A percentile compares a stretch with the other conserved stretches of the same genome.
phyloP scores from a whole-genome alignment of 352 stramenopile species.

The Phytophthora palmivora region DNA sequence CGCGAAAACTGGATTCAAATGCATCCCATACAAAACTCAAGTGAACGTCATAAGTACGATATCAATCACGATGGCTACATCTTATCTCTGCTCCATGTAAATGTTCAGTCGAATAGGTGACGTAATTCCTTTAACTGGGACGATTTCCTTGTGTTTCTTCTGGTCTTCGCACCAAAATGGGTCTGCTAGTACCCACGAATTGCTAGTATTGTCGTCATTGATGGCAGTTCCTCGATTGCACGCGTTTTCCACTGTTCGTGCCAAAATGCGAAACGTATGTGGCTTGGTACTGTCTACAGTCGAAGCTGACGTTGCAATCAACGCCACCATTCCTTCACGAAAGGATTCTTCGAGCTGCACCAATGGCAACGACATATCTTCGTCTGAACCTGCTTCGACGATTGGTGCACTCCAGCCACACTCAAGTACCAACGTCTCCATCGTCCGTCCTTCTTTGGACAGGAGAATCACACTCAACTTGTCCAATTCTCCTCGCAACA shows the following conservation, averaged over 20 bases:
- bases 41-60: neutral
- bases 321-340: slow-evolving; percentile 59
- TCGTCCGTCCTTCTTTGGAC: slow-evolving; percentile 47
- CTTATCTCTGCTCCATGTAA: slow-evolving; percentile 69
- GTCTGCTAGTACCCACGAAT: slow-evolving; percentile 80
- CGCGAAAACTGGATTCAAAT: slow-evolving; percentile 39
- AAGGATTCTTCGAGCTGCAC: slow-evolving; percentile 70
- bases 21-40: slow-evolving; percentile 17
- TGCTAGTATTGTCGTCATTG: slow-evolving; percentile 43
- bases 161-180: slow-evolving; percentile 56
- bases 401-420: slow-evolving; percentile 41
- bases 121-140: slow-evolving; percentile 57
- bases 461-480: slow-evolving; percentile 72
- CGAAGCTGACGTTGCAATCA: slow-evolving; percentile 47
- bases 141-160: slow-evolving; percentile 34
- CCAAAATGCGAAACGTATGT: slow-evolving; percentile 76
- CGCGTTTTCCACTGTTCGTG: slow-evolving; percentile 63
- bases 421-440: slow-evolving; percentile 67
- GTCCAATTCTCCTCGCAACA: slow-evolving; percentile 63
- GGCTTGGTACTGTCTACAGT: slow-evolving; percentile 8
- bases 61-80: too few relatives aligned
- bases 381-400: slow-evolving; percentile 20
- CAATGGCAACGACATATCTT: slow-evolving; percentile 48
- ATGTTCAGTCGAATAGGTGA: slow-evolving; percentile 66
- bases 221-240: slow-evolving; percentile 43